These are phyloP conservation scores for Myriosclerotinia scirpicola DNA, from an alignment of 2,329 filamentous ascomycete genomes.

Conservation along the genomic window DNA sequence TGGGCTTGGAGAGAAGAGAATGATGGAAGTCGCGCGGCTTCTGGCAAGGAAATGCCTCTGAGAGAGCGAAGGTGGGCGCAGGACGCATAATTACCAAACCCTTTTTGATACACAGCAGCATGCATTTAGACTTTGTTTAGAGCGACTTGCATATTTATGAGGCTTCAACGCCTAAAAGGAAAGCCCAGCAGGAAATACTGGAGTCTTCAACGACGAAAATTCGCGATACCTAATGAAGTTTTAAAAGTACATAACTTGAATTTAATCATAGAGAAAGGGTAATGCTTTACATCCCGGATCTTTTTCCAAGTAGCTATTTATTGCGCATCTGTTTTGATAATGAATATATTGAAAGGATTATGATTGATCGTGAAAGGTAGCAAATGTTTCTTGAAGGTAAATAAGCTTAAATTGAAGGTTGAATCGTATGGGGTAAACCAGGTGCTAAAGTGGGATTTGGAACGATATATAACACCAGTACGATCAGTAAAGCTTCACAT, in stretches of 20 bases:
- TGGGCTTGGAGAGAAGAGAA: slow-evolving; percentile 83
- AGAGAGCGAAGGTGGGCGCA: slow-evolving; percentile 74
- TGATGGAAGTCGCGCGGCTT: slow-evolving; percentile 58
- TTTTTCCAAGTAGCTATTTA: neutral
- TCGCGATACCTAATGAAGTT: slow-evolving; percentile 16
- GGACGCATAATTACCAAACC: slow-evolving; percentile 28
- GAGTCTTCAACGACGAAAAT: slow-evolving; percentile 26
- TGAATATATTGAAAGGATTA: neutral
- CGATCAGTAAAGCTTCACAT: neutral
- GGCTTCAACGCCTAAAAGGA: slow-evolving; percentile 28
- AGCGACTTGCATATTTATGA: slow-evolving; percentile 22
- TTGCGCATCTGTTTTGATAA: neutral
- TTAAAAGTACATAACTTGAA: slow-evolving; percentile 15
- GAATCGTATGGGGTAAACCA: neutral
- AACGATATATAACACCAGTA: neutral
- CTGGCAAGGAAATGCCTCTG: slow-evolving; percentile 63
- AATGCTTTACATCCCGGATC: neutral
- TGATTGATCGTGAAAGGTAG: neutral
- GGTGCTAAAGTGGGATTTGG: neutral
- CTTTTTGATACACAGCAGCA: neutral
- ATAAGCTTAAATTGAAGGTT: slow-evolving; percentile 2
- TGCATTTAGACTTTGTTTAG: slow-evolving; percentile 13
- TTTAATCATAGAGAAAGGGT: neutral
- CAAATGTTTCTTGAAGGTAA: too few species aligned
- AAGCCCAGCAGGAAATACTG: slow-evolving; percentile 7